phyloP scores from a whole-genome alignment of 202 grass and related monocot species.

The Zoysia matrella region DNA sequence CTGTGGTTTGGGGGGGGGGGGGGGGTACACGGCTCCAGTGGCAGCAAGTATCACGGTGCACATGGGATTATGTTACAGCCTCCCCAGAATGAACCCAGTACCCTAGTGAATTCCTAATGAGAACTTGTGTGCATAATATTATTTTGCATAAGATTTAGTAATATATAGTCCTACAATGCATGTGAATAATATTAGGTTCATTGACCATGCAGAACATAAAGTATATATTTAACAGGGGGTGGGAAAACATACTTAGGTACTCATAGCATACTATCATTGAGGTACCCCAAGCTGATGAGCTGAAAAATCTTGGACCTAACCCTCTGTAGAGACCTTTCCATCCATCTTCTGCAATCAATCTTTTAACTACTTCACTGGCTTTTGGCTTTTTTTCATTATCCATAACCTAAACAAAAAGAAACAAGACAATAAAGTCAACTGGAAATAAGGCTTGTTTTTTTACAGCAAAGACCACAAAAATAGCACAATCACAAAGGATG shows the following conservation, averaged over 20 bases:
- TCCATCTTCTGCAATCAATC: slow-evolving; percentile 90
- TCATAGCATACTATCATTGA: slow-evolving; percentile 98
- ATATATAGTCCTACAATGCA: too few species aligned
- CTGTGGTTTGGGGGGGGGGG: neutral
- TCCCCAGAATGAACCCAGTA: slow-evolving; percentile 3
- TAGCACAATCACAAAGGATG: slow-evolving; percentile 1
- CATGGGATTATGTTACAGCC: neutral
- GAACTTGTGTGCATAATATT: slow-evolving; percentile 3
- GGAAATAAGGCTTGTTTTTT: neutral
- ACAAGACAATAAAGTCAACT: slow-evolving; percentile 18
- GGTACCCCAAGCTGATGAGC: slow-evolving; percentile 97
- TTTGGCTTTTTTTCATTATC: slow-evolving; percentile 68
- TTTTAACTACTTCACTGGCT: slow-evolving; percentile 75
- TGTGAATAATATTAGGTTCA: neutral
- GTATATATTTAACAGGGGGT: slow-evolving; percentile 27
- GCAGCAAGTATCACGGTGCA: slow-evolving; percentile 3
- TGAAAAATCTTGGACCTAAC: slow-evolving; percentile 93
- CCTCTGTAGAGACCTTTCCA: slow-evolving; percentile 98
- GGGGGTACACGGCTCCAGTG: neutral
- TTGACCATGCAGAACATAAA: neutral
- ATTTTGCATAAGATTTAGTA: neutral
- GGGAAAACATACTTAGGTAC: slow-evolving; percentile 69
- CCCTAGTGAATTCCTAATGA: slow-evolving; percentile 23
- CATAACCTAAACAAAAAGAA: slow-evolving; percentile 63
- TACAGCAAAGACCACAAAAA: neutral